A percentile compares a stretch with the other conserved stretches of the same genome.
These are phyloP conservation scores for Ceriops tagal DNA, from an alignment of 345 rosid genomes.

Conservation along the genomic window DNA sequence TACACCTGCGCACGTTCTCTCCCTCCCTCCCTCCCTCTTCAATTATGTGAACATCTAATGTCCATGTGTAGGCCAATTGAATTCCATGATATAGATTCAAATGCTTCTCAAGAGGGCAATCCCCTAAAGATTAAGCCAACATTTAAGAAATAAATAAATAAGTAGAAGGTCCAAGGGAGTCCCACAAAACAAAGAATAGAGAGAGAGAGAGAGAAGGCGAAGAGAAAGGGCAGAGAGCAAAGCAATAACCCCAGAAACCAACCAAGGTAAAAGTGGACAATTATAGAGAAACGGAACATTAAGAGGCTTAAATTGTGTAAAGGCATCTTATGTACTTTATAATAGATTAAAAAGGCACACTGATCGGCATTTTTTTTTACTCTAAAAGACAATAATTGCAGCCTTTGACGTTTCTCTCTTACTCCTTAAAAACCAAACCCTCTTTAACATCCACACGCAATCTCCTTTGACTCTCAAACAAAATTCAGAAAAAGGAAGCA, in stretches of 20 bases:
- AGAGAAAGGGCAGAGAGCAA: neutral
- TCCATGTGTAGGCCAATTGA: neutral
- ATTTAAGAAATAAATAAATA: neutral
- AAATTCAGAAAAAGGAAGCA: neutral
- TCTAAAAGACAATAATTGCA: constrained; percentile 51
- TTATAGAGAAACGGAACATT: neutral
- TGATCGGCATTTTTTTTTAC: constrained; percentile 24
- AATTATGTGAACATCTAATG: constrained; percentile 10
- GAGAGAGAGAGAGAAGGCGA: neutral
- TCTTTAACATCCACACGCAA: constrained; percentile 61
- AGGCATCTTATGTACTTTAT: neutral
- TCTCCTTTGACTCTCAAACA: constrained; percentile 48
- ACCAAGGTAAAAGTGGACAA: neutral
- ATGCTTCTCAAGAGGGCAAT: constrained; percentile 44
- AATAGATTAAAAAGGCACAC: constrained; percentile 4
- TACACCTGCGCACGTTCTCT: neutral
- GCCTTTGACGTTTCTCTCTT: constrained; percentile 56
- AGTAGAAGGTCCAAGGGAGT: neutral
- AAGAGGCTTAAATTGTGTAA: neutral
- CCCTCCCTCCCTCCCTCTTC: neutral
- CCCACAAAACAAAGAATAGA: neutral
- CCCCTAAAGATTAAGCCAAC: constrained; percentile 14
- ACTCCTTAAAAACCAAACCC: constrained; percentile 11
- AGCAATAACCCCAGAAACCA: neutral
- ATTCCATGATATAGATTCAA: constrained; percentile 13